Base-by-base conservation (phyloP, 192 early-diverging fungal genomes). In the Entomortierella beljakovae region DNA sequence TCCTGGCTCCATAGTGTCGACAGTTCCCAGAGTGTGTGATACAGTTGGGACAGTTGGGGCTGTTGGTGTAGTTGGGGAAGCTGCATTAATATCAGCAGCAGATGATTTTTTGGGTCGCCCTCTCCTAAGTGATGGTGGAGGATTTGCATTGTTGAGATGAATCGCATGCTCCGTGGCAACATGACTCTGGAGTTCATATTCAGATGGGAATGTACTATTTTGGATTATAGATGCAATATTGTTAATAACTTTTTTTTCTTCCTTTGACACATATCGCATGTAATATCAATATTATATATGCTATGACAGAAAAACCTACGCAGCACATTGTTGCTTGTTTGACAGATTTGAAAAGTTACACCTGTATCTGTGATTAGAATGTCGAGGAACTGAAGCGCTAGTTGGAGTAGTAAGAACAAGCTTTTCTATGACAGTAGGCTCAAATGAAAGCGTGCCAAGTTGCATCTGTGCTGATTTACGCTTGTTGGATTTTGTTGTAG, bases 71-170 rank as follows among this genome's bases (percentile, higher is more conserved):
- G 67, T 46, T 25, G 57, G 56, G 1, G 67, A 69, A 5, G 49
- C 34, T 8, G 38, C 37, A n/a, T 33, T n/a, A 10, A 26, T 26
- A 6, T 43, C 43, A 2, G 23, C 29, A 49, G 32, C 43, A 29
- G 61, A n/a, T n/a, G 26, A n/a, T 34, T 79, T 79, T 28, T 68
- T 57, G 11, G 75, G 75, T 25, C 75, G 61, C 25, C 75, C 75
- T 22, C 75, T 67, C 48, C 70, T 79, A 61, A 79, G 69, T 23
- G 63, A 54, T 58, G 75, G 67, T 9, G 75, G 75, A 20, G 66
- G 37, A 42, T 56, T 18, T 23, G 75, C 31, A 0, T 43, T 59
- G 29, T 79, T 57, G 15, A 50, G 62, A 16, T 60, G 40, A 15
- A 65, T 70, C 6, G 75, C 75, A 49, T 79, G 75, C 9, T 79